A percentile compares a stretch with the other conserved stretches of the same genome.
Conservation (phyloP, 2,329 filamentous ascomycete genomes). For the Diaporthe velutina region DNA sequence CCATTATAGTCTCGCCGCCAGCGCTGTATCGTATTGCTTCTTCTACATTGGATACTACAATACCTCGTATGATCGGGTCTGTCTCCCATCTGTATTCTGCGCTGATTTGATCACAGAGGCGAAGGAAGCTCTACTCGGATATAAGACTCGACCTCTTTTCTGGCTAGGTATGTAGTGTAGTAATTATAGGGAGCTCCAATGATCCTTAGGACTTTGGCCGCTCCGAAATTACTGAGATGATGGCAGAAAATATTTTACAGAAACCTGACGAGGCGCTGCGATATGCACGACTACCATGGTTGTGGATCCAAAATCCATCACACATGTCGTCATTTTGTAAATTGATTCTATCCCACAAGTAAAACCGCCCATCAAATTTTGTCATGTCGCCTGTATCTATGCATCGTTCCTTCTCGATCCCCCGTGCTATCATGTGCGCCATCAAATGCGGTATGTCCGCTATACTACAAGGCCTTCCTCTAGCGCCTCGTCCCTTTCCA, state of each 20-base stretch:
- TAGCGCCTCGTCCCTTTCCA: slow-evolving; percentile 67
- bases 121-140: no score
- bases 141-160: no score
- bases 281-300: neutral
- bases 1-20: neutral
- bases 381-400: slow-evolving; percentile 24
- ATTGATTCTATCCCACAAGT: slow-evolving; percentile 11
- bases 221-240: neutral
- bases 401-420: neutral
- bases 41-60: no score
- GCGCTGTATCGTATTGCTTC: no score
- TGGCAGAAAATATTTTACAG: neutral
- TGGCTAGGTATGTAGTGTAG: neutral
- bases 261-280: no score
- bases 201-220: neutral
- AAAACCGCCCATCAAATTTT: slow-evolving; percentile 22
- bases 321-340: slow-evolving; percentile 1
- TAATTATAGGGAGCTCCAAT: neutral
- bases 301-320: neutral
- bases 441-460: slow-evolving; percentile 10
- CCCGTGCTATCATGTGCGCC: neutral
- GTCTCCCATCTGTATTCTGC: no score
- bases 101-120: no score
- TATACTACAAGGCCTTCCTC: slow-evolving; percentile 45
- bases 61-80: no score